Evolutionary conservation across 106 monocot species (phyloP).

Genomic region (Ottelia alismoides): DNA sequence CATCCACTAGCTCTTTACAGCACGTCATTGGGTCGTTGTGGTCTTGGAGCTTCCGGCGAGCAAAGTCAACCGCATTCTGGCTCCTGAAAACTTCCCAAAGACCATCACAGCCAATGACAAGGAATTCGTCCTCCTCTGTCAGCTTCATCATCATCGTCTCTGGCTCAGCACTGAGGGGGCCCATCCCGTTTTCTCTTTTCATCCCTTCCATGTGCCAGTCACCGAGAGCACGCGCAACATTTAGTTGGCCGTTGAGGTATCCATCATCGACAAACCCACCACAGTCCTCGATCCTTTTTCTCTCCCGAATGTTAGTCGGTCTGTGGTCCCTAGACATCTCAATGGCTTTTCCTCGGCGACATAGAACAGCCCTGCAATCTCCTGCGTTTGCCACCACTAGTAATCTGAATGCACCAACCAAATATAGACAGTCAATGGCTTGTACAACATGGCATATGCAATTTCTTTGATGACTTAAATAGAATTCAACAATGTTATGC

Average conservation of each 20-base stretch:
- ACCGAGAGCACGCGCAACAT: constrained; percentile 41
- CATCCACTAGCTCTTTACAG: constrained; percentile 45
- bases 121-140: constrained; percentile 55
- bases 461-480: no score
- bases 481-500: no score
- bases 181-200: constrained; percentile 21
- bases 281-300: constrained; percentile 23
- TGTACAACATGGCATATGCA: constrained; percentile 10
- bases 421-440: constrained; percentile 41
- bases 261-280: constrained; percentile 51
- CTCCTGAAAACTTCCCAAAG: constrained; percentile 70
- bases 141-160: constrained; percentile 24
- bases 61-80: constrained; percentile 38
- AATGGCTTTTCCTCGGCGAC: constrained; percentile 39
- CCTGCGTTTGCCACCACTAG: constrained; percentile 60
- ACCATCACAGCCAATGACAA: constrained; percentile 61
- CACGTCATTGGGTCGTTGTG: constrained; percentile 46
- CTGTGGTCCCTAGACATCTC: constrained; percentile 59
- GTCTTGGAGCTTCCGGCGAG: constrained; percentile 25
- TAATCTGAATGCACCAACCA: constrained; percentile 55
- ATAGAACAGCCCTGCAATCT: constrained; percentile 55
- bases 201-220: constrained; percentile 58
- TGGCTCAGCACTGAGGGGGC: constrained; percentile 45
- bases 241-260: constrained; percentile 55
- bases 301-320: constrained; percentile 26